Evolutionary conservation across 768 basidiomycete genomes (phyloP), one percentile per base, ranked within the genome.

Genomic region (Phylloporus sp.): DNA sequence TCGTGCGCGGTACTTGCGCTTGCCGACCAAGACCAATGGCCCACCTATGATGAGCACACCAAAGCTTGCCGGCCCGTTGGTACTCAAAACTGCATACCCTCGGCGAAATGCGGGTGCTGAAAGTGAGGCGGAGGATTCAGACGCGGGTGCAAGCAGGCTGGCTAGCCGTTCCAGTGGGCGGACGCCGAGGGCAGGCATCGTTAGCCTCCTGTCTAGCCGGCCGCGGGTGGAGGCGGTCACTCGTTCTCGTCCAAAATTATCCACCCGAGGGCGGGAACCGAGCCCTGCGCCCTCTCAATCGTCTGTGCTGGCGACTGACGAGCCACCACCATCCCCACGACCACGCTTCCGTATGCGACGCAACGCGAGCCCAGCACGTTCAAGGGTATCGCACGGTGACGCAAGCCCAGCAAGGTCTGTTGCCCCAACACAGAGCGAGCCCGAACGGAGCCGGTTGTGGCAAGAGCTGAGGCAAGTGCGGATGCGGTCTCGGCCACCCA

Each of bases 1-100:
- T 48, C 88, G 89, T 21, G 89, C 90, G 32, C 78, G 88, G 57
- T 86, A 88, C 67, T 76, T 91, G 50, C 82, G 84, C 48, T 72
- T 91, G 29, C 86, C 88, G 2, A 71, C 80, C 18, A 66, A 76
- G 9, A 66, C 74, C 33, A 73, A 76, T 11, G 72, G 77, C 14
- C 62, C 56, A 44, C 46, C 46, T 18, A 44, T 52, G 11, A 48
- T 52, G 11, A 48, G 59, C 47, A 47, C 59, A 46, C 49, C 70
- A 52, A 58, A 65, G 58, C 48, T 64, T 42, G 52, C 67, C 34
- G 42, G 53, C 52, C 26, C 56, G 31, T 53, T 61, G 45, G 61
- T 55, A 24, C 48, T 65, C 52, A 57, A 59, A 20, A 43, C 58
- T 33, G 46, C 55, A 38, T 69, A 64, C 49, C 51, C 62, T 38